phyloP scores from a whole-genome alignment of 108 stramenopile species.

The Nitzschia inconspicua region DNA sequence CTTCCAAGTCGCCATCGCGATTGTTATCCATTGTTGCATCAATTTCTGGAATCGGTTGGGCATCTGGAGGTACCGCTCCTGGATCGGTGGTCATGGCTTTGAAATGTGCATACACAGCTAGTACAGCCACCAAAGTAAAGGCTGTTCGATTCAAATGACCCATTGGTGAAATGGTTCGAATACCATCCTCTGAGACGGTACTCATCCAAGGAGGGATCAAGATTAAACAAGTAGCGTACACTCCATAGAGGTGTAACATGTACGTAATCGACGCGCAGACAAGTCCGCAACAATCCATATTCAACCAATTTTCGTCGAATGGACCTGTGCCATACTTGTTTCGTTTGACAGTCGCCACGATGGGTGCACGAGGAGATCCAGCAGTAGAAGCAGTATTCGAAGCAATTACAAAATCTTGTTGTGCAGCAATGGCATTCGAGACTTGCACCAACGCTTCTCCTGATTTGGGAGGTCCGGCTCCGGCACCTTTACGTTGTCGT shows the following conservation, averaged over 20 bases:
- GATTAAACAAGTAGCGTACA: slow-evolving; percentile 62
- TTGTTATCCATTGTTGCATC: slow-evolving; percentile 23
- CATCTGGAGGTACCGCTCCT: slow-evolving; percentile 86
- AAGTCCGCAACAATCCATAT: slow-evolving; percentile 83
- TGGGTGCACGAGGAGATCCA: not conserved
- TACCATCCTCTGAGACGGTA: slow-evolving; percentile 49
- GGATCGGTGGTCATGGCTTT: slow-evolving; percentile 93
- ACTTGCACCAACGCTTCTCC: slow-evolving; percentile 8
- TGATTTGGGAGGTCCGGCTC: slow-evolving; percentile 19
- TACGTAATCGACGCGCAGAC: slow-evolving; percentile 79
- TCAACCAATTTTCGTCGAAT: slow-evolving; percentile 79
- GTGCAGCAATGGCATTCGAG: not conserved
- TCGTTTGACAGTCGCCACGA: slow-evolving; percentile 53
- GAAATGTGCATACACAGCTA: slow-evolving; percentile 72
- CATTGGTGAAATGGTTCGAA: slow-evolving; percentile 36
- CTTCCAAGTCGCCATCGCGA: slow-evolving; percentile 23
- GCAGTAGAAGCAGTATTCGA: not conserved
- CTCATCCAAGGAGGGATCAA: slow-evolving; percentile 85
- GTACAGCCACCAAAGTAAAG: slow-evolving; percentile 52
- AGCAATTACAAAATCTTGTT: not conserved
- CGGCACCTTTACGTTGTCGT: slow-evolving; percentile 24
- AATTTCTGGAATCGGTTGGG: slow-evolving; percentile 46
- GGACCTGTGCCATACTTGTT: slow-evolving; percentile 67
- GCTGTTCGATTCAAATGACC: slow-evolving; percentile 56
- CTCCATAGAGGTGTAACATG: slow-evolving; percentile 57